A percentile compares a stretch with the other conserved stretches of the same genome.
Conservation (phyloP, 1,284 basidiomycete genomes). For the Nidula niveotomentosa region DNA sequence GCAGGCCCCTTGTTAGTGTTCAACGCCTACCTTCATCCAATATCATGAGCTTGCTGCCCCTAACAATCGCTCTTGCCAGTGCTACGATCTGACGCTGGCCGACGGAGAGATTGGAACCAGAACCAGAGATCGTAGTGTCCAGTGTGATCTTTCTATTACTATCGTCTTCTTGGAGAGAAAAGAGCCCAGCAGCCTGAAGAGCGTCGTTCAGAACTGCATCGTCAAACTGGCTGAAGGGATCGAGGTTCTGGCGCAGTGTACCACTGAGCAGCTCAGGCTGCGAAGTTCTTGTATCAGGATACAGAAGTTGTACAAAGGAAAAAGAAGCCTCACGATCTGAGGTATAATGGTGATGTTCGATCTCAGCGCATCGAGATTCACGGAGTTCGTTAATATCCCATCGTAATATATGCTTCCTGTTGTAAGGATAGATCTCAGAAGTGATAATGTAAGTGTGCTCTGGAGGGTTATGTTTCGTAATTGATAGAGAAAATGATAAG, state of each 20-base stretch:
- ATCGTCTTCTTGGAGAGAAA: conserved; percentile 30
- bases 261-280: conserved; percentile 54
- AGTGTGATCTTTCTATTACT: conserved; percentile 33
- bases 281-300: conserved; percentile 13
- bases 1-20: too few species aligned
- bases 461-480: conserved; percentile 6
- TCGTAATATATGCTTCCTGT: conserved; percentile 44
- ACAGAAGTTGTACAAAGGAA: conserved; percentile 18
- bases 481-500: too few species aligned
- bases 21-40: conserved; percentile 35
- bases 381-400: conserved; percentile 24
- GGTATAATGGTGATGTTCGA: conserved; percentile 45
- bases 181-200: conserved; percentile 42
- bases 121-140: conserved; percentile 39
- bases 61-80: conserved; percentile 43
- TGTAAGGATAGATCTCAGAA: conserved; percentile 41
- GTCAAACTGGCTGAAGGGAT: conserved; percentile 63
- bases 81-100: conserved; percentile 60
- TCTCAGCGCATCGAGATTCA: conserved; percentile 55
- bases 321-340: conserved; percentile 26
- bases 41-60: conserved; percentile 44
- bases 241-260: conserved; percentile 47
- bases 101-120: conserved; percentile 56
- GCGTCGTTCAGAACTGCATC: conserved; percentile 51
- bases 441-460: conserved; percentile 30